Base-by-base conservation (phyloP, 2,329 filamentous ascomycete species). In the Penicillium corylophilum region DNA sequence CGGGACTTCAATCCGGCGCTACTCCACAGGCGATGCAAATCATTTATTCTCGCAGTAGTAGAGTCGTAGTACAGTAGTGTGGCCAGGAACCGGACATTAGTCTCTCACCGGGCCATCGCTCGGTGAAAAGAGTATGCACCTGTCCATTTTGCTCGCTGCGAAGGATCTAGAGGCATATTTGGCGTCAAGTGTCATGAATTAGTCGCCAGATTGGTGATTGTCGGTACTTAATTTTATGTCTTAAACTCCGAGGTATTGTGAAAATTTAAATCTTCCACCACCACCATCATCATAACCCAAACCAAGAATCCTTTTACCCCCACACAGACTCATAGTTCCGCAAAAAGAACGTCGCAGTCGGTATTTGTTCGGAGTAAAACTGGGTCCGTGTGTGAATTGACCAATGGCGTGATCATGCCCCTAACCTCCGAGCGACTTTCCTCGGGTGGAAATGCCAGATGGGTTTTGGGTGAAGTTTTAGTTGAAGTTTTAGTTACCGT, bases 391-490 rank as follows among this genome's bases (percentile, higher is more conserved):
- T n/a, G 26, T 22, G 42, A 35, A 42, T 38, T n/a, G 45, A 28
- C 54, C 56, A 57, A 57, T 55, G 50, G 44, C 43, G 54, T 55
- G 51, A 49, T 51, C n/a, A 16, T 16, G 33, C 29, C 29, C 44
- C 54, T 36, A 47, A 42, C 40, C 48, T 9, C 39, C 39, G 46
- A 44, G 48, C 46, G 44, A 49, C 26, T 48, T 40, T 36, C 7
- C 45, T 55, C 56, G 54, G 56, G 51, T 57, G 40, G 44, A 64
- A 50, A 61, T 61, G 31, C 64, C 64, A 56, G 63, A 66, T 60
- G 48, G 41, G 39, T 48, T 26, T 12, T 28, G 26, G 26, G n/a
- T 9, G 26, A 28, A 10, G 9, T 47, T 2, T n/a, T 18, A 59
- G 59, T 42, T 9, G 26, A 28, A 10, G 9, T 47, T 2, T n/a